Conservation (phyloP, 257 asterid species). For the Jasminum sambac region DNA sequence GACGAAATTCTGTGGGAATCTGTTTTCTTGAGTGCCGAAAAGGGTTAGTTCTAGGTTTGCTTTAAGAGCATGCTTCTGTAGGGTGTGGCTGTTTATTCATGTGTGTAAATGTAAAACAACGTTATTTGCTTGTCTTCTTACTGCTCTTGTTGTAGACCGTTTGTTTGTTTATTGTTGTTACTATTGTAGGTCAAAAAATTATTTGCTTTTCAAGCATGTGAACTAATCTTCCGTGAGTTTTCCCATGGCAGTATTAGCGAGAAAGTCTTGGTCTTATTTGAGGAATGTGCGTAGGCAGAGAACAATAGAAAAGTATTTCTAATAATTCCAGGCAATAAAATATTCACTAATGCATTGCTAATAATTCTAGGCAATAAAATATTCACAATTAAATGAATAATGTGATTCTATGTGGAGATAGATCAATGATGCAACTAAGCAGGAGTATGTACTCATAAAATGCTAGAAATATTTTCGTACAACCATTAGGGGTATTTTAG, state of each 20-base stretch:
- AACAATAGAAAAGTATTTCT: too few relatives aligned
- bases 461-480: too few relatives aligned
- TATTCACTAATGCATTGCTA: too few relatives aligned
- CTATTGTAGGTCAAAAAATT: background rate
- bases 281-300: background rate
- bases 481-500: background rate
- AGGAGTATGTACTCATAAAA: too few relatives aligned
- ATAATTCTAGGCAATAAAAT: too few relatives aligned
- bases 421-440: too few relatives aligned
- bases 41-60: conserved; percentile 30
- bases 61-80: conserved; percentile 21
- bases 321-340: too few relatives aligned
- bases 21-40: conserved; percentile 19
- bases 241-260: background rate
- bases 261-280: conserved; percentile 1
- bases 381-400: too few relatives aligned
- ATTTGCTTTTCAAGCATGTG: background rate
- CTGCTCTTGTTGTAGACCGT: conserved; percentile 26
- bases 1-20: conserved; percentile 11
- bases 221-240: background rate
- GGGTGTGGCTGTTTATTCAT: conserved; percentile 21
- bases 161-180: conserved; percentile 33
- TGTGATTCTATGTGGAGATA: too few relatives aligned
- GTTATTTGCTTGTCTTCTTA: conserved; percentile 39
- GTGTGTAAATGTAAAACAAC: conserved; percentile 28